phyloP scores from a whole-genome alignment of 192 early-diverging fungal species.

The Coemansia sp. region DNA sequence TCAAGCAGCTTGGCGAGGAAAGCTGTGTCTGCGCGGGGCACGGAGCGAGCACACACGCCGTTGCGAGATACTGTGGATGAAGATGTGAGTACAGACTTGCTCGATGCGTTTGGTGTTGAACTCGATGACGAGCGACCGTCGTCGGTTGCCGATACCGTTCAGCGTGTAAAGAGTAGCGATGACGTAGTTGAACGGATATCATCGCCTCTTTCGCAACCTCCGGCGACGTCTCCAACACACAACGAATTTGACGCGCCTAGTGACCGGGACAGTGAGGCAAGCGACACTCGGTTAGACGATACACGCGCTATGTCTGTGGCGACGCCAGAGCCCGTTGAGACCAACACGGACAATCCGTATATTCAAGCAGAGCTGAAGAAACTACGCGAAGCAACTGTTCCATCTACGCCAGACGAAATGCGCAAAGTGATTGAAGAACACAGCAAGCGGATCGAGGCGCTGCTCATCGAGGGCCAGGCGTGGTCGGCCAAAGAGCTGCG shows the following conservation, averaged over 20 bases:
- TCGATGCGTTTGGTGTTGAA: slow-evolving; percentile 55
- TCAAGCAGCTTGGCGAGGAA: background rate
- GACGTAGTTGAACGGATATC: background rate
- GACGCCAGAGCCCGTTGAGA: background rate
- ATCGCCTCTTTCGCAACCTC: background rate
- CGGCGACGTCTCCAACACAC: background rate
- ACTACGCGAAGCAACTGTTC: slow-evolving; percentile 29
- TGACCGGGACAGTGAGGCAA: background rate
- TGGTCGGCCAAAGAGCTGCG: slow-evolving; percentile 77
- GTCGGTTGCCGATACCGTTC: background rate
- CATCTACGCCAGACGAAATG: slow-evolving; percentile 30
- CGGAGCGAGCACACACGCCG: background rate
- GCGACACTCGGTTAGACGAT: background rate
- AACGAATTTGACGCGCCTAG: background rate
- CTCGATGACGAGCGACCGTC: slow-evolving; percentile 30
- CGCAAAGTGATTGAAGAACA: slow-evolving; percentile 42
- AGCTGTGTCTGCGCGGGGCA: background rate
- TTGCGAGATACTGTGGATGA: background rate
- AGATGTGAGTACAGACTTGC: slow-evolving; percentile 35
- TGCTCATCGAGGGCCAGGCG: slow-evolving; percentile 63
- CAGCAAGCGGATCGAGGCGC: slow-evolving; percentile 35
- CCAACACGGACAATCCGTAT: slow-evolving; percentile 24
- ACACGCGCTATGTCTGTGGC: background rate
- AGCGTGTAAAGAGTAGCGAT: background rate
- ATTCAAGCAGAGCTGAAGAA: slow-evolving; percentile 41